phyloP scores from a whole-genome alignment of 202 grass and related monocot species.

The Schoenoplectus triqueter region DNA sequence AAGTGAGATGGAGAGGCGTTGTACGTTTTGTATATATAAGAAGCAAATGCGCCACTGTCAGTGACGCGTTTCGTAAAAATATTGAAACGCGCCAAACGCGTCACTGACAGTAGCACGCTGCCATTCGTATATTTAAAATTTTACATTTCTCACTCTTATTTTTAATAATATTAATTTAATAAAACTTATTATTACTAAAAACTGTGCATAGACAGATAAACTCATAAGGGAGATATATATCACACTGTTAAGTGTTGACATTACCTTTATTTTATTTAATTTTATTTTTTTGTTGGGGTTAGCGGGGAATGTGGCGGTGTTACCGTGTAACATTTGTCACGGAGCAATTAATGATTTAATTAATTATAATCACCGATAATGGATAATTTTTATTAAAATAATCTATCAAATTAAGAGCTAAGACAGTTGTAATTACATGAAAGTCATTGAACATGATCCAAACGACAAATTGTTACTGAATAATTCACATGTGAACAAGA shows the following conservation, averaged over 20 bases:
- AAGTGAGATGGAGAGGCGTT: too few relatives aligned
- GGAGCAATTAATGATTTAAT: neutral
- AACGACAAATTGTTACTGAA: neutral
- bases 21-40: too few relatives aligned
- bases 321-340: neutral
- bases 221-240: neutral
- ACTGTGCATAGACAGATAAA: neutral
- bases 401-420: neutral
- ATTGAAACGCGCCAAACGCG: too few relatives aligned
- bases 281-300: neutral
- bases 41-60: too few relatives aligned
- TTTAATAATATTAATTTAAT: too few relatives aligned
- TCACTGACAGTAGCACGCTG: too few relatives aligned
- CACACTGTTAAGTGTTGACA: neutral
- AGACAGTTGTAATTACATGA: neutral
- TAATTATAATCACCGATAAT: neutral
- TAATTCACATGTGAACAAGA: neutral
- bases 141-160: too few relatives aligned
- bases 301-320: neutral
- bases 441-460: neutral
- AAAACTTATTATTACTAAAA: too few relatives aligned
- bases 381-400: neutral
- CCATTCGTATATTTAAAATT: neutral
- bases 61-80: too few relatives aligned
- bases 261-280: neutral